Percentiles rank a stretch among this genome's conserved stretches.
Conservation (phyloP, 2,329 filamentous ascomycete genomes). For the Xylariales sp. region DNA sequence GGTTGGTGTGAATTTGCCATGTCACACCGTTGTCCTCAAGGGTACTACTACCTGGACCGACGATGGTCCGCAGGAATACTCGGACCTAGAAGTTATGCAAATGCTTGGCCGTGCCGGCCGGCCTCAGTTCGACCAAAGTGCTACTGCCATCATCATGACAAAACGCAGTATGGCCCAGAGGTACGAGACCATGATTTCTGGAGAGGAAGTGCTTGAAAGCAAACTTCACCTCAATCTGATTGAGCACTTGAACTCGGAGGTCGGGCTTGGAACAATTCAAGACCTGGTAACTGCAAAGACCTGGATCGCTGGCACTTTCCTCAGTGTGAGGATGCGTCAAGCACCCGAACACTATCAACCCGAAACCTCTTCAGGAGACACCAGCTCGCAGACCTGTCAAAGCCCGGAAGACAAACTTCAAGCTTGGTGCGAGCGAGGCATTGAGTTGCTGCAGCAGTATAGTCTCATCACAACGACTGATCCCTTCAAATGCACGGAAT, state of each 20-base stretch:
- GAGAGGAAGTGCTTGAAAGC: slow-evolving; percentile 71
- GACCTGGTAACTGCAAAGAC: slow-evolving; percentile 60
- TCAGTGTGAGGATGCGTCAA: slow-evolving; percentile 67
- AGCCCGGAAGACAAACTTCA: slow-evolving; percentile 61
- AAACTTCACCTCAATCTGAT: slow-evolving; percentile 73
- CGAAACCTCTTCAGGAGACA: slow-evolving; percentile 19
- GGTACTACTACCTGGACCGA: slow-evolving; percentile 66
- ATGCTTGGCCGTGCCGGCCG: slow-evolving; percentile 83
- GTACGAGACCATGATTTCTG: slow-evolving; percentile 71
- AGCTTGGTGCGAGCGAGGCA: slow-evolving; percentile 65
- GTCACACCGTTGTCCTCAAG: slow-evolving; percentile 79
- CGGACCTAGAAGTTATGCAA: slow-evolving; percentile 82
- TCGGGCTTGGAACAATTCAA: slow-evolving; percentile 68
- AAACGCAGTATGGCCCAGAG: slow-evolving; percentile 55
- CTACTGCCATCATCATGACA: slow-evolving; percentile 76
- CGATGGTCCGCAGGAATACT: slow-evolving; percentile 61
- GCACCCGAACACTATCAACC: slow-evolving; percentile 65
- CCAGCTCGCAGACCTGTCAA: not conserved
- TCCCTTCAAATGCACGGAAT: slow-evolving; percentile 60
- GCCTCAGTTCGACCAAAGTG: slow-evolving; percentile 75
- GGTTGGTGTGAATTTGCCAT: slow-evolving; percentile 78
- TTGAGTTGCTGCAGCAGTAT: slow-evolving; percentile 58
- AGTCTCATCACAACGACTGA: slow-evolving; percentile 48
- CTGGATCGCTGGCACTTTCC: slow-evolving; percentile 75
- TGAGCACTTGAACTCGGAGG: slow-evolving; percentile 81